Evolutionary conservation across 169 alveolate species (phyloP).

Genomic region (Cryptosporidium tyzzeri): DNA sequence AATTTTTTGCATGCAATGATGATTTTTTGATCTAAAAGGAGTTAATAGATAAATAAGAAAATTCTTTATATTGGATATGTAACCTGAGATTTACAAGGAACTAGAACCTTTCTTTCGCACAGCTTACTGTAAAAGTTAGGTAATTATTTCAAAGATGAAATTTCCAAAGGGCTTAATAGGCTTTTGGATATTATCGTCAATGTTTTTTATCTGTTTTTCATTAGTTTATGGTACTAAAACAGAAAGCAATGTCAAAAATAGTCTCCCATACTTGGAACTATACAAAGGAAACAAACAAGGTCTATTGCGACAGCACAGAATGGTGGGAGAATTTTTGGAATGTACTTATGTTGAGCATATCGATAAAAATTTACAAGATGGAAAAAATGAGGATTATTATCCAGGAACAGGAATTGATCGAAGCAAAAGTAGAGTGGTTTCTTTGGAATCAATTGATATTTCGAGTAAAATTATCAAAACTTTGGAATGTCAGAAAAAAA

Average conservation of each 20-base stretch:
- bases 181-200: conserved; percentile 11
- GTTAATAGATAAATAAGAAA: conserved; percentile 22
- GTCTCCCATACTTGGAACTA: neutral
- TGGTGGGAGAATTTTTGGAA: conserved; percentile 59
- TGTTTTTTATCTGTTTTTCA: neutral
- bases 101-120: neutral
- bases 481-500: conserved; percentile 23
- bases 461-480: conserved; percentile 5
- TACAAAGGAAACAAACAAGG: conserved; percentile 50
- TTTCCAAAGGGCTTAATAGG: neutral
- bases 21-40: conserved; percentile 71
- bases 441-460: conserved; percentile 15
- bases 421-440: conserved; percentile 29
- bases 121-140: neutral
- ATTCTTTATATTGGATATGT: conserved; percentile 28
- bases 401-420: conserved; percentile 54
- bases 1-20: conserved; percentile 15
- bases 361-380: neutral
- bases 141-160: neutral
- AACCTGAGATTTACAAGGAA: neutral
- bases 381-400: neutral
- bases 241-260: conserved; percentile 13
- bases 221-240: neutral
- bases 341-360: conserved; percentile 50
- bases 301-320: conserved; percentile 32